Conservation (phyloP, 495 filamentous ascomycete genomes). For the Bacidia rubella region DNA sequence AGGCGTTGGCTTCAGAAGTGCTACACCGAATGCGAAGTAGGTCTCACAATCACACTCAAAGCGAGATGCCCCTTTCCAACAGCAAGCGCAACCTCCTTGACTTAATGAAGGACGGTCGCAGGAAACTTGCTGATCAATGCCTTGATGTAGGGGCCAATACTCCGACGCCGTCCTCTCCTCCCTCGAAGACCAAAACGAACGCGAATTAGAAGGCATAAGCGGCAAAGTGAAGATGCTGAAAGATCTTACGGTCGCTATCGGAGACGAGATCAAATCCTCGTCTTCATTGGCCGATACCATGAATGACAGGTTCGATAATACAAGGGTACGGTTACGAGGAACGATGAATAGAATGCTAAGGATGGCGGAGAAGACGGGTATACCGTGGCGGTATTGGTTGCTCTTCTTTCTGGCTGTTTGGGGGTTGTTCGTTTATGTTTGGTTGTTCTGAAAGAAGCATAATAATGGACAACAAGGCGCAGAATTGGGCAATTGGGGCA, state of each 20-base stretch:
- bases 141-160: constrained; percentile 62
- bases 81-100: background rate
- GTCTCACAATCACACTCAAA: constrained; percentile 11
- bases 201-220: constrained; percentile 75
- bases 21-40: constrained; percentile 75
- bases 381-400: constrained; percentile 90
- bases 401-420: constrained; percentile 71
- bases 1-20: constrained; percentile 40
- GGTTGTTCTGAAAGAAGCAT: constrained; percentile 42
- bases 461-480: background rate
- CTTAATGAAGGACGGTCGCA: background rate
- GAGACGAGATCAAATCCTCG: constrained; percentile 82
- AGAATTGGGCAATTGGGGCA: background rate
- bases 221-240: constrained; percentile 89
- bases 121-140: background rate
- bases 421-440: constrained; percentile 77
- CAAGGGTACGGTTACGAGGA: constrained; percentile 61
- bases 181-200: constrained; percentile 90
- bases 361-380: constrained; percentile 87
- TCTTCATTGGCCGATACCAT: constrained; percentile 51
- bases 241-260: constrained; percentile 83
- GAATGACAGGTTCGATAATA: constrained; percentile 81
- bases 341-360: constrained; percentile 96
- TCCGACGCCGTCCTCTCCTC: constrained; percentile 84
- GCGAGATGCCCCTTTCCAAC: background rate